These are phyloP conservation scores for Penicillium sp. DNA, from an alignment of 2,329 filamentous ascomycete genomes.

Conservation along the genomic window DNA sequence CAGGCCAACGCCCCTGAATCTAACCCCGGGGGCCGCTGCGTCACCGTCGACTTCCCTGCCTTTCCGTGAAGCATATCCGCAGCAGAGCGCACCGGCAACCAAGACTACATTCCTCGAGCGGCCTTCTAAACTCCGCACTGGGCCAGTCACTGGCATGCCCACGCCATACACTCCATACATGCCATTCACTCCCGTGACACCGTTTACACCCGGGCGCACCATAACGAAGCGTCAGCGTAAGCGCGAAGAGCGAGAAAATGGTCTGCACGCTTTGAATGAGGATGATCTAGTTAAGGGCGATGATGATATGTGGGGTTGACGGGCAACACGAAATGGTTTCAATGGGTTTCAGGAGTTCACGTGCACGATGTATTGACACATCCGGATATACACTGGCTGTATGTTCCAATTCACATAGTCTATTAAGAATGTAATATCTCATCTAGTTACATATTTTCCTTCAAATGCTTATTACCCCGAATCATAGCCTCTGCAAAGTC, in stretches of 20 bases:
- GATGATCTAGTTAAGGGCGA: constrained; percentile 50
- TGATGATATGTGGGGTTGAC: constrained; percentile 48
- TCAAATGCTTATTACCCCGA: constrained; percentile 31
- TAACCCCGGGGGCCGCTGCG: constrained; percentile 24
- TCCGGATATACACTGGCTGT: constrained; percentile 48
- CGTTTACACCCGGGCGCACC: constrained; percentile 49
- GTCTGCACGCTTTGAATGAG: constrained; percentile 46
- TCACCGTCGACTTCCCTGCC: constrained; percentile 40
- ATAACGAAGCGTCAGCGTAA: constrained; percentile 48
- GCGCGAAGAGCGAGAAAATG: constrained; percentile 44
- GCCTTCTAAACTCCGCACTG: constrained; percentile 36
- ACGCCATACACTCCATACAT: constrained; percentile 55
- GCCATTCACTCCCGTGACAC: constrained; percentile 53
- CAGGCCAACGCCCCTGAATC: constrained; percentile 32
- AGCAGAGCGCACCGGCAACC: constrained; percentile 48
- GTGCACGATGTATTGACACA: constrained; percentile 19
- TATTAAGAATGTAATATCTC: background rate
- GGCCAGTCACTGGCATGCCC: constrained; percentile 49
- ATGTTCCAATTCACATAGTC: constrained; percentile 28
- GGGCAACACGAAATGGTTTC: background rate
- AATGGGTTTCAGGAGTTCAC: constrained; percentile 34
- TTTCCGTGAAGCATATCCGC: constrained; percentile 46
- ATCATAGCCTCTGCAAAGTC: constrained; percentile 55
- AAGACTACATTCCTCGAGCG: constrained; percentile 53
- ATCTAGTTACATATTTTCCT: constrained; percentile 9